Conservation (phyloP, 306 rosid species). For the Trifolium fragiferum region DNA sequence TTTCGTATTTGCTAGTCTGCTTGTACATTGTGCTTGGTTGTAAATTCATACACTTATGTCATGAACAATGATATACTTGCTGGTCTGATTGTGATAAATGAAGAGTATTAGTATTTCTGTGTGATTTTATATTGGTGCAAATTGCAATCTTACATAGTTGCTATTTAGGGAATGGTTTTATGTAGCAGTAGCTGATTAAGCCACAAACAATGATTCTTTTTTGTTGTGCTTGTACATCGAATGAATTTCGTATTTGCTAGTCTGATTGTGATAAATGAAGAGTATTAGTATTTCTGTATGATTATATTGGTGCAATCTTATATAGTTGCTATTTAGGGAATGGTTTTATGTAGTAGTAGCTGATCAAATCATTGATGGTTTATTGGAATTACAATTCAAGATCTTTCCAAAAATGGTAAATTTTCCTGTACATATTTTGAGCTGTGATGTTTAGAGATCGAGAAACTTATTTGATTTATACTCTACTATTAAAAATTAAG, state of each 20-base stretch:
- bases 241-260: no score
- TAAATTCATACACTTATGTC: no score
- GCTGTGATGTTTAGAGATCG: constrained; percentile 12
- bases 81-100: no score
- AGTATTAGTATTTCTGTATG: neutral
- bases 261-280: no score
- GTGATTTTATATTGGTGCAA: neutral
- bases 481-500: neutral
- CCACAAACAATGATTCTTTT: no score
- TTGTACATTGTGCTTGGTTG: no score
- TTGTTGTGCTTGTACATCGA: no score
- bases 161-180: constrained; percentile 9
- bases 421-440: neutral
- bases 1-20: no score
- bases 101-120: no score
- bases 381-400: constrained; percentile 9
- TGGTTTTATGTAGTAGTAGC: neutral
- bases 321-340: constrained; percentile 13
- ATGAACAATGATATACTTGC: no score
- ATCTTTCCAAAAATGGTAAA: constrained; percentile 14
- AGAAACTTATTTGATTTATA: constrained; percentile 12
- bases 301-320: constrained; percentile 5
- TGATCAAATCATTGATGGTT: constrained; percentile 2
- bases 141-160: constrained; percentile 21
- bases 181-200: constrained; percentile 18